These are phyloP conservation scores for Paracamarosporium sp. DNA, from an alignment of 2,329 filamentous ascomycete species.

Conservation along the genomic window DNA sequence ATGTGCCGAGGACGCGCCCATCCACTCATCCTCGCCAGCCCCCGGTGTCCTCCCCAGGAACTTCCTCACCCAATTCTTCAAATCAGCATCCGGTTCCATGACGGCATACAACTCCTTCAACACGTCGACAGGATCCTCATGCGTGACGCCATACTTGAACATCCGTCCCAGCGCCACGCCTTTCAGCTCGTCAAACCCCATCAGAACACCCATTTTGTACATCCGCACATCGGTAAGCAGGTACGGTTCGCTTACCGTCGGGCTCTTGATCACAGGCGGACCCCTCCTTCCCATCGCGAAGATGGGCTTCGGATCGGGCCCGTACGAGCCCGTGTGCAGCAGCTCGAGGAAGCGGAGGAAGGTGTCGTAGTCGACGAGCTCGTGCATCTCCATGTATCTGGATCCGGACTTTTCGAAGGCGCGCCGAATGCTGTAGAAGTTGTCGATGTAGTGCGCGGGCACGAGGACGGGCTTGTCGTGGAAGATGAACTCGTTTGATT, in stretches of 20 bases:
- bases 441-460: constrained; percentile 32
- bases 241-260: constrained; percentile 12
- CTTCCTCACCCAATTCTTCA: constrained; percentile 28
- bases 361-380: constrained; percentile 30
- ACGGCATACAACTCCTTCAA: constrained; percentile 45
- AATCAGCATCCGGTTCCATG: constrained; percentile 26
- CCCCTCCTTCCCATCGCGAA: constrained; percentile 15
- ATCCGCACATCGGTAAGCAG: constrained; percentile 32
- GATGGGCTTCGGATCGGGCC: constrained; percentile 25
- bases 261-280: constrained; percentile 32
- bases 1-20: no score
- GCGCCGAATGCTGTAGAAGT: constrained; percentile 36
- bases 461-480: constrained; percentile 42
- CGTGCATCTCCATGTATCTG: constrained; percentile 38
- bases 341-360: constrained; percentile 46
- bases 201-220: constrained; percentile 40
- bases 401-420: constrained; percentile 33
- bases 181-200: constrained; percentile 48
- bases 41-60: constrained; percentile 23
- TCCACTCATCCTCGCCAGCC: constrained; percentile 7
- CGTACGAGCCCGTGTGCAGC: constrained; percentile 30
- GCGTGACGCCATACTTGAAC: constrained; percentile 33
- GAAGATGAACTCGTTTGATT: constrained; percentile 48
- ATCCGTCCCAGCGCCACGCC: constrained; percentile 42
- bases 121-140: constrained; percentile 44